Base-by-base conservation (phyloP, 148 eudicot species). In the Fagopyrum tataricum region DNA sequence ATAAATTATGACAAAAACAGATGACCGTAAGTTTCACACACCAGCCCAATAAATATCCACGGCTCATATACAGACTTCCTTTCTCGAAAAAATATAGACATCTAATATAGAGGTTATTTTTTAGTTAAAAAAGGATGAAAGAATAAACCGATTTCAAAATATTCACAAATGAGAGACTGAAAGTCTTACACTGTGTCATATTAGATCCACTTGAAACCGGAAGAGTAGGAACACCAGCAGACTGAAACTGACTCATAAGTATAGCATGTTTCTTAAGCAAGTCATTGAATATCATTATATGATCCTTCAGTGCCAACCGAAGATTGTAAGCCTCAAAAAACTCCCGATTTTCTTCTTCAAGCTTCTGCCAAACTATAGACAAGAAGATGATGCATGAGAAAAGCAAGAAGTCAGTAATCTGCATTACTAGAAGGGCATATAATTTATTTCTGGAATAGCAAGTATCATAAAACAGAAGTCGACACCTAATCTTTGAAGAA, bases 321-420 rank as follows among this genome's bases (percentile, higher is more conserved):
- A 92, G 79, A 86, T 86, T 67, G 81, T 95, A 95, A 59, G 91
- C 96, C 81, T 86, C 83, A 77, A 95, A 95, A 83, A 95, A 95
- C 11, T 95, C 97, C 77, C 56, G 92, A 80, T 95, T 95, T 79
- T 95, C 91, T 80, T 84, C 85, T 86, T 95, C 94, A 78, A 95
- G 94, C 78, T 87, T 87, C 78, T 88, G 86, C 99, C 99, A 95
- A 39, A 92, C 99, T 95, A 87, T 72, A 74, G 71, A 73, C 10
- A 71, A 66, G 18, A 72, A 26, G 31, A 72, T 61, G 41, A 61
- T 11, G 2, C 6, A 58, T 58, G 8, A 52, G 6, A 61, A 61
- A 26, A 76, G 3, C 2, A 3, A 17, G 11, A 40, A 40, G 71
- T 64, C 58, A 46, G 18, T 70, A 62, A 37, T 41, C 39, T 41